A percentile compares a stretch with the other conserved stretches of the same genome.
These are phyloP conservation scores for Didymella arachidicola DNA, from an alignment of 2,329 filamentous ascomycete species.

Conservation along the genomic window DNA sequence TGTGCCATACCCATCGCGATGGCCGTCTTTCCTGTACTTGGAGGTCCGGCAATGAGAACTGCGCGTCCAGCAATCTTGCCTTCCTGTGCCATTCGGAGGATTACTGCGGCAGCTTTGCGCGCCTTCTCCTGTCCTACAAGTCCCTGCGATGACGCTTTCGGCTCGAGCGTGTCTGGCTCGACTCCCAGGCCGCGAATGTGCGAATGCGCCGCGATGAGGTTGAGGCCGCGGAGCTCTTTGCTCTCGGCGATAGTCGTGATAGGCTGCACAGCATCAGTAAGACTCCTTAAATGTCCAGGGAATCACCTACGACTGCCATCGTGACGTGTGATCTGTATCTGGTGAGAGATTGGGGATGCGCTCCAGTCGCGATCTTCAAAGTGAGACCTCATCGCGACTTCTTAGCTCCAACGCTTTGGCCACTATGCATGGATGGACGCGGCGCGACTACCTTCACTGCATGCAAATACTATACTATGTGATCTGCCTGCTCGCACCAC, in stretches of 20 bases:
- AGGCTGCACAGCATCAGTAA: conserved; percentile 38
- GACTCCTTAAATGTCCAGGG: background rate
- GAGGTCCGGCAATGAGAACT: conserved; percentile 92
- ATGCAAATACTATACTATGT: background rate
- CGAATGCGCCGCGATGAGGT: conserved; percentile 97
- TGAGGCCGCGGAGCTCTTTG: conserved; percentile 94
- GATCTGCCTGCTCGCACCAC: background rate
- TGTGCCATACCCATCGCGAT: conserved; percentile 99
- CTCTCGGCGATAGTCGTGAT: conserved; percentile 90
- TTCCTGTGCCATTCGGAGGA: conserved; percentile 98
- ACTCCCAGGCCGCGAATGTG: conserved; percentile 96
- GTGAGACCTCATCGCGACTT: conserved; percentile 9
- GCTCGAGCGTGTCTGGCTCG: conserved; percentile 88
- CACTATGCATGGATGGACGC: background rate
- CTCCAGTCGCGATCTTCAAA: conserved; percentile 15
- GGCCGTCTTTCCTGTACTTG: conserved; percentile 96
- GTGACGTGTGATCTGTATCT: conserved; percentile 18
- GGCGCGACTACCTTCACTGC: conserved; percentile 14
- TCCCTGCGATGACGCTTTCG: conserved; percentile 84
- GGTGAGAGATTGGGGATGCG: conserved; percentile 10
- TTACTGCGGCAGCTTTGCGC: conserved; percentile 92
- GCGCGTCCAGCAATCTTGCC: conserved; percentile 97
- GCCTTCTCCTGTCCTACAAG: conserved; percentile 97
- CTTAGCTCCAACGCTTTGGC: background rate
- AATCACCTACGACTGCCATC: conserved; percentile 46